A percentile compares a stretch with the other conserved stretches of the same genome.
phyloP scores from a whole-genome alignment of 352 stramenopile species.

The Aphanomyces astaci region DNA sequence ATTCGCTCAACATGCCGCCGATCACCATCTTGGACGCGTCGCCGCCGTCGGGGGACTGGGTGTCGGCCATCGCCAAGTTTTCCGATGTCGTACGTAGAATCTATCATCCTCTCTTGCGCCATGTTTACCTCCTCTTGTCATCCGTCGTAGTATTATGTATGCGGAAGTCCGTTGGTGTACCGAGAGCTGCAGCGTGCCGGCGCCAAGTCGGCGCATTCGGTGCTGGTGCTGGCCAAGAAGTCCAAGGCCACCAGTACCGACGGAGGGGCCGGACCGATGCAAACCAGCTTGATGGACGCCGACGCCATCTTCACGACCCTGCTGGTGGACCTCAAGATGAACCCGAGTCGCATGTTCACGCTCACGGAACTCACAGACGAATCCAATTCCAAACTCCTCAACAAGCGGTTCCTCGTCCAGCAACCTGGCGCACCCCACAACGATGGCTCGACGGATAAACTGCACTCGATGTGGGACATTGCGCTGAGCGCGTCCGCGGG shows the following conservation, averaged over 20 bases:
- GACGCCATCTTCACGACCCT: constrained; percentile 82
- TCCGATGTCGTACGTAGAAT: constrained; percentile 64
- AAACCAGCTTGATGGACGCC: constrained; percentile 66
- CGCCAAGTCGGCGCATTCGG: constrained; percentile 62
- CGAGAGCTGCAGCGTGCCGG: constrained; percentile 68
- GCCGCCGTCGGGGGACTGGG: constrained; percentile 46
- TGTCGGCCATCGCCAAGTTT: constrained; percentile 41
- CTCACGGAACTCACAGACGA: constrained; percentile 77
- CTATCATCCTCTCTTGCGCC: too few species aligned
- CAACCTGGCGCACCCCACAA: neutral
- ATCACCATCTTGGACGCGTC: constrained; percentile 74
- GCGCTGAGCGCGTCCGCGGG: constrained; percentile 38
- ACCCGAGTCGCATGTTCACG: constrained; percentile 76
- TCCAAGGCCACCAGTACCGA: constrained; percentile 26
- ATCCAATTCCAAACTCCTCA: constrained; percentile 83
- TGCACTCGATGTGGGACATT: constrained; percentile 55
- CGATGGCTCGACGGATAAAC: constrained; percentile 7
- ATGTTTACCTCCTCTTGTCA: too few species aligned
- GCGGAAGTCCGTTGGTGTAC: constrained; percentile 69
- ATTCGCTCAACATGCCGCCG: constrained; percentile 43
- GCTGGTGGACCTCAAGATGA: constrained; percentile 82
- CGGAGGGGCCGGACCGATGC: constrained; percentile 26
- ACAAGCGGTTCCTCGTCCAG: constrained; percentile 51
- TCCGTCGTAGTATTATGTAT: constrained; percentile 59
- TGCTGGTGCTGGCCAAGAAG: constrained; percentile 76